Conservation (phyloP, 805 yeast species). For the Vanderwaltozyma tropicalis region DNA sequence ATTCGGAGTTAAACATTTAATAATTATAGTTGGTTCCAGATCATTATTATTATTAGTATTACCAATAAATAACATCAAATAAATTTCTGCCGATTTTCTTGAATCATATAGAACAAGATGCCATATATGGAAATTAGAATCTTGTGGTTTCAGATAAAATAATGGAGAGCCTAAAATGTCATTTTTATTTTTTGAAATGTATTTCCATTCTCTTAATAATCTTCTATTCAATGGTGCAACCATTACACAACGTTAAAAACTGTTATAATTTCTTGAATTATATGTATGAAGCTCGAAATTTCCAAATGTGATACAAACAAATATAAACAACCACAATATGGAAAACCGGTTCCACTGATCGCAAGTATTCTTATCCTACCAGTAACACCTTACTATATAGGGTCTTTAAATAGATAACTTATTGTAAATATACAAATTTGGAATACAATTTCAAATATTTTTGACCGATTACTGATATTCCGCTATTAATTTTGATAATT, state of each 20-base stretch:
- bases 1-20: conserved; percentile 25
- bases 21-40: conserved; percentile 11
- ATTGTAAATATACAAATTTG: too few species aligned
- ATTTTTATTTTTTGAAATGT: conserved; percentile 3
- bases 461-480: too few species aligned
- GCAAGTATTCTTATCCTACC: too few species aligned
- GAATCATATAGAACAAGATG: conserved; percentile 20
- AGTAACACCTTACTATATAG: too few species aligned
- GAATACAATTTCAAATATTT: too few species aligned
- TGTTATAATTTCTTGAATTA: too few species aligned
- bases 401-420: too few species aligned
- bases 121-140: conserved; percentile 27
- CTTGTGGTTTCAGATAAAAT: conserved; percentile 25
- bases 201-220: conserved; percentile 27
- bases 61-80: conserved; percentile 16
- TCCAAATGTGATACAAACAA: too few species aligned
- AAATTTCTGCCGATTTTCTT: conserved; percentile 12
- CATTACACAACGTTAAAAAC: conserved; percentile 2
- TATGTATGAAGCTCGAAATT: too few species aligned
- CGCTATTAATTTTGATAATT: too few species aligned
- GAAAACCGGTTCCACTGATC: too few species aligned
- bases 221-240: conserved; percentile 15
- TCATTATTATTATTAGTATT: conserved; percentile 10
- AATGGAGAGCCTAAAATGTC: conserved; percentile 3
- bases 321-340: too few species aligned